These are phyloP conservation scores for Coemansia sp. DNA, from an alignment of 192 early-diverging fungal species.

Conservation along the genomic window DNA sequence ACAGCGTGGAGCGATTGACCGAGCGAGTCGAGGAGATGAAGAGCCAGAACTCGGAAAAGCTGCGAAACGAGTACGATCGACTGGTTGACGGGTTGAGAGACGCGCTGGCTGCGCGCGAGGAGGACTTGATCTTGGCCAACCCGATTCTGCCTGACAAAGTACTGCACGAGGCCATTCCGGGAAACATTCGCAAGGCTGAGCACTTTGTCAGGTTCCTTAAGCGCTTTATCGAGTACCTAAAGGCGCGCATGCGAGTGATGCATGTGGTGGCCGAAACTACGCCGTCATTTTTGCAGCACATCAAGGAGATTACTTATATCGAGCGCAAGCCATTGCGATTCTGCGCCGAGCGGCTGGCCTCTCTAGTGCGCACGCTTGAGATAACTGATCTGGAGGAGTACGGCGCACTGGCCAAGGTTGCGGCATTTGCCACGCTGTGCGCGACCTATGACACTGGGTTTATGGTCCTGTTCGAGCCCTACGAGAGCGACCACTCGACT, in stretches of 20 bases:
- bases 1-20: constrained; percentile 69
- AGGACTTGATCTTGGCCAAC: constrained; percentile 88
- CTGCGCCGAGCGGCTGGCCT: constrained; percentile 88
- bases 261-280: constrained; percentile 98
- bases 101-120: constrained; percentile 70
- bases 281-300: constrained; percentile 87
- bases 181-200: constrained; percentile 95
- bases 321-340: constrained; percentile 94
- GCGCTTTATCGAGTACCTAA: constrained; percentile 97
- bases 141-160: constrained; percentile 94
- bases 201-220: constrained; percentile 97
- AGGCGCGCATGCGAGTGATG: constrained; percentile 93
- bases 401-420: constrained; percentile 78
- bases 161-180: constrained; percentile 89
- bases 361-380: constrained; percentile 89
- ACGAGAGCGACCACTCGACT: constrained; percentile 87
- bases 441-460: constrained; percentile 97
- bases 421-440: constrained; percentile 91
- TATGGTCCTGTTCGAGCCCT: constrained; percentile 93
- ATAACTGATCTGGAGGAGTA: constrained; percentile 89
- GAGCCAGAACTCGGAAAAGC: constrained; percentile 79
- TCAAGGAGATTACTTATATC: constrained; percentile 93
- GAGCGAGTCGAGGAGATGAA: constrained; percentile 82
- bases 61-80: constrained; percentile 85
- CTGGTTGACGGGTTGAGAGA: constrained; percentile 88